Evolutionary conservation across 805 yeast species (phyloP), one percentile per base, ranked within the genome.

Genomic region (Kockiozyma suomiensis): DNA sequence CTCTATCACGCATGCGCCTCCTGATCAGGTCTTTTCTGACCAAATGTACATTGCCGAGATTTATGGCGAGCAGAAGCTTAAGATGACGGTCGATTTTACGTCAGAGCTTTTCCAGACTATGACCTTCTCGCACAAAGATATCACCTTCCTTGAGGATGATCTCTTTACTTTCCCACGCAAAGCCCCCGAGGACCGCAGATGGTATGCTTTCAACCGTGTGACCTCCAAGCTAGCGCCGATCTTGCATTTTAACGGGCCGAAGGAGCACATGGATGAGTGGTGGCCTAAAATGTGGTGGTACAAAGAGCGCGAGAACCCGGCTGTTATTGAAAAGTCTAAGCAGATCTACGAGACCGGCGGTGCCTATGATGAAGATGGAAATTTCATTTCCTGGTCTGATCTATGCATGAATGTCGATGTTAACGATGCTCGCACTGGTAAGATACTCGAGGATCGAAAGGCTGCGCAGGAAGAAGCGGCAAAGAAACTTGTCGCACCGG

Each of bases 231-330:
- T 63, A 19, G 58, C 65, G 10, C 55, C 66, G 4, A 49, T 63
- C 21, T 41, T 63, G 25, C 66, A 63, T 41, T 63, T 63, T 56
- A 63, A 63, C 37, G 66, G 66, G 12, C 66, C 65, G 12, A 63
- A 63, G 37, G 62, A 63, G 55, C 58, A 56, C 45, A 63, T 63
- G 66, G 66, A 62, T 45, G 54, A 12, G 19, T 63, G 66, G 66
- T 63, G 66, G 66, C 66, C 65, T n/a, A 57, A 61, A 55, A 59
- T 63, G 64, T 63, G 66, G 66, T 63, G 64, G 62, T 56, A 40
- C 47, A 43, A 38, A 19, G 55, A 49, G 43, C 50, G 59, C 17
- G 53, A 56, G 25, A 45, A 25, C 38, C 61, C 65, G 17, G 59
- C 32, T 8, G 58, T 62, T 17, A 37, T 58, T 37, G 66, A 52